Evolutionary conservation across 2,329 filamentous ascomycete species (phyloP).

Genomic region (Davidsoniella eucalypti): DNA sequence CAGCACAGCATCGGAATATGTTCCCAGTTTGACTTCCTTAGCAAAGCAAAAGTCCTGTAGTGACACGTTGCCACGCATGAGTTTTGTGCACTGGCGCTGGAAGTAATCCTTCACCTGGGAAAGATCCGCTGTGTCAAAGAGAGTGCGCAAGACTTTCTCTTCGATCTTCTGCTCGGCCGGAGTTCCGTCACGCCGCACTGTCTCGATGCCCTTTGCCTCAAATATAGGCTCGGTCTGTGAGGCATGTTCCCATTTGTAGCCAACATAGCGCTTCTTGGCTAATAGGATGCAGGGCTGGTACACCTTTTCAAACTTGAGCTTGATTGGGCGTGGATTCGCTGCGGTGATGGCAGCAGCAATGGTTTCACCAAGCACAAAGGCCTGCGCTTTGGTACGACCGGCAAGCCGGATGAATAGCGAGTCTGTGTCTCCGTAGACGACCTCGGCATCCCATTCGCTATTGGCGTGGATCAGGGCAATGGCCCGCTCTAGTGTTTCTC

Average conservation of each 20-base stretch:
- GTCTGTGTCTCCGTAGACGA: conserved; percentile 96
- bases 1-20: conserved; percentile 33
- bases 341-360: conserved; percentile 77
- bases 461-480: conserved; percentile 86
- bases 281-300: conserved; percentile 90
- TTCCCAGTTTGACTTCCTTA: conserved; percentile 76
- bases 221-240: conserved; percentile 70
- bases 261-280: conserved; percentile 95
- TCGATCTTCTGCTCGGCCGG: conserved; percentile 94
- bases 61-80: conserved; percentile 75
- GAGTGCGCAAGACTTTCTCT: conserved; percentile 71
- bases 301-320: conserved; percentile 97
- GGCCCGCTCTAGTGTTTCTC: conserved; percentile 85
- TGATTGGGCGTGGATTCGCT: conserved; percentile 79
- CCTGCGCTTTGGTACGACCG: conserved; percentile 71
- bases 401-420: conserved; percentile 83
- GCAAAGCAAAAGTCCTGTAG: conserved; percentile 96
- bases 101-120: conserved; percentile 83
- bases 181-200: conserved; percentile 84
- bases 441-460: conserved; percentile 78
- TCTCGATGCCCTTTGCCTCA: conserved; percentile 97
- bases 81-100: conserved; percentile 75
- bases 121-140: conserved; percentile 82
- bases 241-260: conserved; percentile 82
- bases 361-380: conserved; percentile 83